phyloP scores from a whole-genome alignment of 805 yeast species.

The Yarrowia sp. region DNA sequence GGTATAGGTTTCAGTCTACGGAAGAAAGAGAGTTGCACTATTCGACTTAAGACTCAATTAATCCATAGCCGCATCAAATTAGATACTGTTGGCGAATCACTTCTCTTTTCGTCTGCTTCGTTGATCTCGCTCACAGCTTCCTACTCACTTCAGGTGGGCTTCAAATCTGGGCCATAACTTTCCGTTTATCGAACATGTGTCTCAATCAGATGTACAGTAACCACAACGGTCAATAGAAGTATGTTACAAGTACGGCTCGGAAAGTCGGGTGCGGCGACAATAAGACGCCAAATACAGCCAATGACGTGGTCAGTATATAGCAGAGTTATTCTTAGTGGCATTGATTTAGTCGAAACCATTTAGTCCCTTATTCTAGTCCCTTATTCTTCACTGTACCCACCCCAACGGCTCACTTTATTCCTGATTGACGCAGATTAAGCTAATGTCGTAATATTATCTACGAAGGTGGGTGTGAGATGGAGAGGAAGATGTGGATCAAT shows the following conservation, averaged over 20 bases:
- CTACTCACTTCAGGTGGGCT: background rate
- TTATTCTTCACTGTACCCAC: background rate
- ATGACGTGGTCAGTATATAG: background rate
- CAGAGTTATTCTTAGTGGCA: background rate
- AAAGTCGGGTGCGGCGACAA: too few species aligned
- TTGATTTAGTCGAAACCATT: background rate
- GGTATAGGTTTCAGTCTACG: too few species aligned
- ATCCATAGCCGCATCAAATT: too few species aligned
- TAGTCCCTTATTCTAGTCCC: background rate
- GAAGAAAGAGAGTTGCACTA: too few species aligned
- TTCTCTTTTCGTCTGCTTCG: too few species aligned
- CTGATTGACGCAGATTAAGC: background rate
- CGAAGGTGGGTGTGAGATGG: too few species aligned
- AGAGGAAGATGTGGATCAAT: too few species aligned
- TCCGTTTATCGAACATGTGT: background rate
- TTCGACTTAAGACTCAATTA: too few species aligned
- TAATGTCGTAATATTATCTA: background rate
- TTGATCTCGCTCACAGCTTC: background rate
- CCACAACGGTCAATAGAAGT: background rate
- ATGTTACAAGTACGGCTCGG: too few species aligned
- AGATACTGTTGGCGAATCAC: too few species aligned
- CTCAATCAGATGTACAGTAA: background rate
- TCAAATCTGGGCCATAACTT: background rate
- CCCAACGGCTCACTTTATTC: slow-evolving; percentile 7
- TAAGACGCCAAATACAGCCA: background rate